phyloP scores from a whole-genome alignment of 73 alveolate genomes.

The Paramecium sexaurelia region DNA sequence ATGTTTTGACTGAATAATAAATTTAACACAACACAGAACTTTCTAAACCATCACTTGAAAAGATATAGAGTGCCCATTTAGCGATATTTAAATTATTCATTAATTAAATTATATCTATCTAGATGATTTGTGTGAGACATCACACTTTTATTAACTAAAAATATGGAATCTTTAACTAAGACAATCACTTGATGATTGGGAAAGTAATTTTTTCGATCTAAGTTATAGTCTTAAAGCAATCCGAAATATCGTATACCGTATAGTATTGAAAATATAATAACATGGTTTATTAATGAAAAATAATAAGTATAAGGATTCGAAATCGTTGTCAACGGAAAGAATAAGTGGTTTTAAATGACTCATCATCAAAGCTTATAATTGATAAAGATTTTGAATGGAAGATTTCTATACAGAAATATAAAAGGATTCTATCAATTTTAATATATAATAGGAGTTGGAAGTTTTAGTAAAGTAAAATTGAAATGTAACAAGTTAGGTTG shows the following conservation, averaged over 20 bases:
- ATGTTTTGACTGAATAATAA: not conserved
- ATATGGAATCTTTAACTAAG: not conserved
- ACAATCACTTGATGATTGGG: not conserved
- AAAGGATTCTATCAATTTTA: not conserved
- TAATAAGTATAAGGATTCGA: not conserved
- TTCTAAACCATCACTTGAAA: not conserved
- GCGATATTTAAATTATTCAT: not conserved
- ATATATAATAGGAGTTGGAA: not conserved
- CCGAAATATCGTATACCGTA: not conserved
- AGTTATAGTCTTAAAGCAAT: not conserved
- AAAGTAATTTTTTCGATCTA: not conserved
- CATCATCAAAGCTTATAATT: not conserved
- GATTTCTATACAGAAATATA: not conserved
- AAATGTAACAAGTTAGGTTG: not conserved
- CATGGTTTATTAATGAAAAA: not conserved
- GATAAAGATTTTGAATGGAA: not conserved
- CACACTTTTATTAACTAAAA: not conserved
- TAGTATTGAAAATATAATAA: not conserved
- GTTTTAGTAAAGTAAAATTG: not conserved
- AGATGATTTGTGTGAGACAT: not conserved
- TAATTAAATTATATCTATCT: not conserved
- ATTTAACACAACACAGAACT: not conserved
- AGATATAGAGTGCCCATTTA: not conserved
- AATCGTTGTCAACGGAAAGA: not conserved
- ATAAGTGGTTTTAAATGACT: conserved; percentile 5